Evolutionary conservation across 306 rosid genomes (phyloP).

Genomic region (Ziziphus jujuba): DNA sequence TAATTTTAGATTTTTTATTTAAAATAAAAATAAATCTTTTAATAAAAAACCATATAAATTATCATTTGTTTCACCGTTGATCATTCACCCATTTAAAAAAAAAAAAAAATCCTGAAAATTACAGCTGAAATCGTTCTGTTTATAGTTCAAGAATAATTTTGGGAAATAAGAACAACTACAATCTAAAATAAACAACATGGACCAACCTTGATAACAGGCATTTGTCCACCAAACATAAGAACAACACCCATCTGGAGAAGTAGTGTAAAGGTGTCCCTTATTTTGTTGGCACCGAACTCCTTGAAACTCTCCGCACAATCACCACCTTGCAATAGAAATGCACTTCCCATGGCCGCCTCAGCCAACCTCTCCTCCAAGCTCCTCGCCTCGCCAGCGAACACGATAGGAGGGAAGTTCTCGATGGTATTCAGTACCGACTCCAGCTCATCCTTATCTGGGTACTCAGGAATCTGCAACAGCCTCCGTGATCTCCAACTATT

Average conservation of each 20-base stretch:
- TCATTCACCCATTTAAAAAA: no score
- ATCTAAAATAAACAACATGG: no score
- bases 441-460: constrained; percentile 53
- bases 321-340: constrained; percentile 71
- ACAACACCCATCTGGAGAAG: constrained; percentile 76
- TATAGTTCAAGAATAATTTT: no score
- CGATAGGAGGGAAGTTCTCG: constrained; percentile 69
- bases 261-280: constrained; percentile 66
- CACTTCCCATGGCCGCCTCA: constrained; percentile 71
- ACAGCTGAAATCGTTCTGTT: no score
- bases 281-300: constrained; percentile 71
- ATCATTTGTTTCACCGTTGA: no score
- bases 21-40: no score
- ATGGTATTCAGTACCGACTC: constrained; percentile 54
- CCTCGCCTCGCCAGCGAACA: constrained; percentile 79
- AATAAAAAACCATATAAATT: no score
- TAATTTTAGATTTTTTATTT: no score
- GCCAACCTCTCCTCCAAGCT: constrained; percentile 65
- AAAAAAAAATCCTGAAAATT: no score
- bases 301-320: constrained; percentile 81
- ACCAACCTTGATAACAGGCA: constrained; percentile 73
- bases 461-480: constrained; percentile 67
- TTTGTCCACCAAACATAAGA: constrained; percentile 77
- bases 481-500: constrained; percentile 65
- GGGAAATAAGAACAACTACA: no score